phyloP scores from a whole-genome alignment of 2,329 filamentous ascomycete species.

The Fusarium neocosmosporiellum region DNA sequence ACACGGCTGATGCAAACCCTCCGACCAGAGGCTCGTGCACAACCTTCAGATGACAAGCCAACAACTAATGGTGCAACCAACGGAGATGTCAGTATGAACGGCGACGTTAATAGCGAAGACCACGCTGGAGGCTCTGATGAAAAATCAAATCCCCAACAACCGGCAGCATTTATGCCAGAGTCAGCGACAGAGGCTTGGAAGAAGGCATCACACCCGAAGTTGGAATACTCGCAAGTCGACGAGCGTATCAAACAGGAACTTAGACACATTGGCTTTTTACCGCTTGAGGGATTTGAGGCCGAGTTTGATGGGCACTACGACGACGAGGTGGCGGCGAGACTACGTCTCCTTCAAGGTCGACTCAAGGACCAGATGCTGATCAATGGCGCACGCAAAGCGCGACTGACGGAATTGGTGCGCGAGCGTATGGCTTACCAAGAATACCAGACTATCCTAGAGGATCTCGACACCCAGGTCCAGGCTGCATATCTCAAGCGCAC shows the following conservation, averaged over 20 bases:
- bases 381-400: conserved; percentile 91
- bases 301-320: conserved; percentile 93
- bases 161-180: conserved; percentile 84
- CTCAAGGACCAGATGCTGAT: conserved; percentile 85
- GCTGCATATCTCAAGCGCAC: conserved; percentile 96
- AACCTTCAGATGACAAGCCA: conserved; percentile 67
- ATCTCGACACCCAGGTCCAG: conserved; percentile 94
- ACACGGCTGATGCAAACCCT: conserved; percentile 83
- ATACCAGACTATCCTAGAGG: conserved; percentile 95
- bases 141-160: conserved; percentile 60
- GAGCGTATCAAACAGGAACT: conserved; percentile 93
- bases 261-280: conserved; percentile 88
- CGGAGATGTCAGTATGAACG: conserved; percentile 66
- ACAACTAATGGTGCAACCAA: conserved; percentile 63
- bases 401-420: conserved; percentile 86
- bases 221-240: conserved; percentile 89
- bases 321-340: conserved; percentile 90
- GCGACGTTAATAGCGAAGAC: conserved; percentile 56
- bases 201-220: conserved; percentile 77
- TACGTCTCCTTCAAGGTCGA: conserved; percentile 85
- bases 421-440: conserved; percentile 97
- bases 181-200: conserved; percentile 82
- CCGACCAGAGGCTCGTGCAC: conserved; percentile 76
- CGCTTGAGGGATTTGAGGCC: conserved; percentile 70
- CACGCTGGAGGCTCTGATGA: conserved; percentile 49